Evolutionary conservation across 345 rosid genomes (phyloP).

Genomic region (Jatropha curcas): DNA sequence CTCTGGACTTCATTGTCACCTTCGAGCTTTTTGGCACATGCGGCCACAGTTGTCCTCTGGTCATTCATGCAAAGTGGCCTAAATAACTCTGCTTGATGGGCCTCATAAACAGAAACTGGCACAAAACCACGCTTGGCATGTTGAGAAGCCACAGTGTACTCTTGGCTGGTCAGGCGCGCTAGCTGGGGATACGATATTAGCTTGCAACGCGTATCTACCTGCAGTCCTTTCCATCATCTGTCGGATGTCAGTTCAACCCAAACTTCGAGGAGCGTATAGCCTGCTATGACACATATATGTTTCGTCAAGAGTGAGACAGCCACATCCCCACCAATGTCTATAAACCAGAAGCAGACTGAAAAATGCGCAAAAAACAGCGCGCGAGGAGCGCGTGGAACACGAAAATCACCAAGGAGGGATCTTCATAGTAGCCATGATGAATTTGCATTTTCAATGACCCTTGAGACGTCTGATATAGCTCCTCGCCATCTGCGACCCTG

Average conservation of each 20-base stretch:
- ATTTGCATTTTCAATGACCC: conserved; percentile 82
- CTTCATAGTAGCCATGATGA: conserved; percentile 90
- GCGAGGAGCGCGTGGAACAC: too few relatives aligned
- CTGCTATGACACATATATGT: too few relatives aligned
- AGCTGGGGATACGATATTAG: conserved; percentile 71
- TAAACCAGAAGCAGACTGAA: conserved; percentile 89
- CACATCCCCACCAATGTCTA: conserved; percentile 88
- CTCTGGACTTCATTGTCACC: conserved; percentile 61
- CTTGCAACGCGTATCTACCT: conserved; percentile 78
- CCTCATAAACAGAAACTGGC: conserved; percentile 84
- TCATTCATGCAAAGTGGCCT: conserved; percentile 82
- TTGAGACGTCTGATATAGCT: conserved; percentile 71
- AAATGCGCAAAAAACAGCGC: too few relatives aligned
- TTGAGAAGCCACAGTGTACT: conserved; percentile 57
- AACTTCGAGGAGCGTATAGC: too few relatives aligned
- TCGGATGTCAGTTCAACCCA: too few relatives aligned
- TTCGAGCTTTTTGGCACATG: conserved; percentile 71
- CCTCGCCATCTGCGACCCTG: conserved; percentile 92
- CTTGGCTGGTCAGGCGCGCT: conserved; percentile 74
- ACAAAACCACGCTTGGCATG: conserved; percentile 87
- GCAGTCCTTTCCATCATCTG: conserved; percentile 98
- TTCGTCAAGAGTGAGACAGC: too few relatives aligned
- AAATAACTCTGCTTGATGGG: conserved; percentile 84
- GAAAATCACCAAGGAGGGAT: conserved; percentile 84
- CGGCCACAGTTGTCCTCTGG: conserved; percentile 84